A percentile compares a stretch with the other conserved stretches of the same genome.
phyloP scores from a whole-genome alignment of 2,329 filamentous ascomycete genomes.

The Metarhizium anisopliae region DNA sequence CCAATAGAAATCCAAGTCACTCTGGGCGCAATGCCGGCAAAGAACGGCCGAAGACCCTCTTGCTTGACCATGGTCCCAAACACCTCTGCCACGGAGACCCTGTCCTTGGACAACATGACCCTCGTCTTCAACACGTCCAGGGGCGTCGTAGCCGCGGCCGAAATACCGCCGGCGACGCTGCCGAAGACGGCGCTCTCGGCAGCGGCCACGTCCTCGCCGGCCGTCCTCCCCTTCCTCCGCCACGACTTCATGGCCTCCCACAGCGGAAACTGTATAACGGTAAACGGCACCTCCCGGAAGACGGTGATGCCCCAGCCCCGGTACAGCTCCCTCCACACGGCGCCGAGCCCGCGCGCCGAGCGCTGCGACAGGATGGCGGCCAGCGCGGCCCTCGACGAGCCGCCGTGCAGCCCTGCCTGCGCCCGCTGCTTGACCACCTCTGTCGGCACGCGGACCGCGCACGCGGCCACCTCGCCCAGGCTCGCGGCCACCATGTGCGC shows the following conservation, averaged over 20 bases:
- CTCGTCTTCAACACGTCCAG: constrained; percentile 94
- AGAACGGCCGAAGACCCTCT: constrained; percentile 60
- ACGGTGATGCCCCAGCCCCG: constrained; percentile 88
- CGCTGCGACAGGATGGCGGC: constrained; percentile 55
- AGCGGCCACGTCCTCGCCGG: constrained; percentile 47
- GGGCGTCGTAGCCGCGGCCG: constrained; percentile 83
- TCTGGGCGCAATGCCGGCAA: constrained; percentile 68
- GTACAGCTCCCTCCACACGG: constrained; percentile 79
- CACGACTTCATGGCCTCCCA: constrained; percentile 89
- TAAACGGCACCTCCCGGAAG: constrained; percentile 93
- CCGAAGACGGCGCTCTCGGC: constrained; percentile 79
- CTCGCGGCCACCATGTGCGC: constrained; percentile 80
- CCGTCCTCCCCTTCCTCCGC: constrained; percentile 21
- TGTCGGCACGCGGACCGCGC: constrained; percentile 84
- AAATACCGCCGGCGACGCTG: constrained; percentile 72
- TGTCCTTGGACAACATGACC: constrained; percentile 79
- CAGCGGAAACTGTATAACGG: constrained; percentile 91
- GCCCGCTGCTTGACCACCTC: constrained; percentile 97
- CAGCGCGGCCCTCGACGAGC: constrained; percentile 58
- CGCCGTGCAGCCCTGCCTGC: constrained; percentile 75
- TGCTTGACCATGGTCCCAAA: constrained; percentile 55
- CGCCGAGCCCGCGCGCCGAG: constrained; percentile 31
- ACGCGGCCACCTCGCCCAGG: constrained; percentile 84
- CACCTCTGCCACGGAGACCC: constrained; percentile 48
- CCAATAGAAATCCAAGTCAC: constrained; percentile 93